Evolutionary conservation across 306 rosid genomes (phyloP).

Genomic region (Cucurbita ficifolia): DNA sequence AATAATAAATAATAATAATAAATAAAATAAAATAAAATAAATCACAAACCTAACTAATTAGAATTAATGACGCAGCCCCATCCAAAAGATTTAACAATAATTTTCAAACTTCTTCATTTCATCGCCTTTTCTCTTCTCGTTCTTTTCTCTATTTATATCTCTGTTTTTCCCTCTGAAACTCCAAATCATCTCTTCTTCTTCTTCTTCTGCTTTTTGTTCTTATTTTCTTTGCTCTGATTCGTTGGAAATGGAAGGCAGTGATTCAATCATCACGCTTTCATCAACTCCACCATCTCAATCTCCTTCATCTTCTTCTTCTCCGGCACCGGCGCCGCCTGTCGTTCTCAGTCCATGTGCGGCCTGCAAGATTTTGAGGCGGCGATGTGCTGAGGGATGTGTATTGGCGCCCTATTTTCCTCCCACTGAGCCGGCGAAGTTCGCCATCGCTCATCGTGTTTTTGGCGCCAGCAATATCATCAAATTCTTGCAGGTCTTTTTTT

Average conservation of each 20-base stretch:
- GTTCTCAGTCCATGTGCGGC: conserved; percentile 85
- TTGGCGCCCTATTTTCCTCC: conserved; percentile 96
- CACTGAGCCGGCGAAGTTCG: conserved; percentile 74
- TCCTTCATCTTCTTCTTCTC: conserved; percentile 14
- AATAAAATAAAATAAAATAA: neutral
- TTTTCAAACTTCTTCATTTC: neutral
- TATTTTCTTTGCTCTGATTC: neutral
- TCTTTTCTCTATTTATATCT: neutral
- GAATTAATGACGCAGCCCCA: neutral
- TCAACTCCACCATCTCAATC: neutral
- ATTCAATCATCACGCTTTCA: neutral
- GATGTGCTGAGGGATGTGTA: conserved; percentile 79
- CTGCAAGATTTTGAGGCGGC: conserved; percentile 63
- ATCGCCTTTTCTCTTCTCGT: neutral
- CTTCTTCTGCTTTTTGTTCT: neutral
- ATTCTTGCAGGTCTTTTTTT: conserved; percentile 57
- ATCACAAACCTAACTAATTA: neutral
- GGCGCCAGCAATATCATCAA: conserved; percentile 97
- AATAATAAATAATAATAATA: neutral
- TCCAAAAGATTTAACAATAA: neutral
- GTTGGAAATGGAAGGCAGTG: neutral
- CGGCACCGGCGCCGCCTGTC: conserved; percentile 17
- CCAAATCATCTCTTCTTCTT: neutral
- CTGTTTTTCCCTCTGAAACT: neutral
- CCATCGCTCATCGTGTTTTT: conserved; percentile 79